Base-by-base conservation (phyloP, 2,329 filamentous ascomycete species). In the Xylaria sp. region DNA sequence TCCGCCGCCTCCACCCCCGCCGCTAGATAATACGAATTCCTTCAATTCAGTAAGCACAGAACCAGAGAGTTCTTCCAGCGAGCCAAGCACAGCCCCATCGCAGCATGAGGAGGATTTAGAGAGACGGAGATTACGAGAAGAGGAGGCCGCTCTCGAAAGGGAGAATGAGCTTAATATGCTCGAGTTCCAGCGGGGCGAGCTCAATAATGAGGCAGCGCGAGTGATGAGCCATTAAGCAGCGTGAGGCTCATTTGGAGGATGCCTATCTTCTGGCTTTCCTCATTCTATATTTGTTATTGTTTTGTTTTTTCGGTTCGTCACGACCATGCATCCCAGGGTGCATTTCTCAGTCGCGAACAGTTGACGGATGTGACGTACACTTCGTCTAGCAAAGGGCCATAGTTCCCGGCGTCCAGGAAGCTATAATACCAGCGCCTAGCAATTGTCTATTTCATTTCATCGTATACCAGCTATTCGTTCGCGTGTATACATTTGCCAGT, bases 51-150 rank as follows among this genome's bases (percentile, higher is more conserved):
- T 68, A 13, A 67, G 75, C 54, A 73, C 71, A 5, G 78, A 77
- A 35, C 78, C 80, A 63, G 75, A 79, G 61, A 70, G 73, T 55
- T 75, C 73, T 34, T 75, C 81, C 60, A 75, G 74, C 51, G 78
- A 81, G 62, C 79, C 83, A 69, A 80, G 81, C 65, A 76, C 79
- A 65, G 79, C 75, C 30, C 70, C 83, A 11, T 71, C 79, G 69
- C 74, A 76, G 48, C 80, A 83, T 71, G 81, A 83, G 61, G 81
- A 83, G 65, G 81, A 83, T 66, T 80, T 79, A 1, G 76, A 82
- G 65, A 72, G 80, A 53, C 67, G 68, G 63, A 70, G 73, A 52
- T 58, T 72, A 13, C 66, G 65, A 42, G 69, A 72, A 52, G 68
- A 74, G 50, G 73, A 76, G 59, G 70, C 69, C 54, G 73, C 72